phyloP scores from a whole-genome alignment of 495 filamentous ascomycete species.

The Podospora conica region DNA sequence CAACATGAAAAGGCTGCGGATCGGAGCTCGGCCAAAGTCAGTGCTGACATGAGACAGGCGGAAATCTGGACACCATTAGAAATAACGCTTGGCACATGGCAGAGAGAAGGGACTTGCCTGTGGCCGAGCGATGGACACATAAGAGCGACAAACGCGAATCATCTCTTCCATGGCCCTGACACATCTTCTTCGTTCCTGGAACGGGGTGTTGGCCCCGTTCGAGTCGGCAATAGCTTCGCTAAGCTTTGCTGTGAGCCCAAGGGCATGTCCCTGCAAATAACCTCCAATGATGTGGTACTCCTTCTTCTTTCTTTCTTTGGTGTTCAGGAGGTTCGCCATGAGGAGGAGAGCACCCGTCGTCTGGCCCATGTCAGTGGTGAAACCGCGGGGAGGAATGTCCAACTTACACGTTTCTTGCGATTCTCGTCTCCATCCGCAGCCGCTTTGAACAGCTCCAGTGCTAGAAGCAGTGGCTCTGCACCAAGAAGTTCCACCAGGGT shows the following conservation, averaged over 20 bases:
- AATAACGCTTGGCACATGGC: neutral
- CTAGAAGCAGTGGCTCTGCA: conserved; percentile 66
- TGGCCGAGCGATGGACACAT: conserved; percentile 71
- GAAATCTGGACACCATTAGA: conserved; percentile 53
- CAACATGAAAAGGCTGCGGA: conserved; percentile 77
- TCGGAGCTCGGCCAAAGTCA: conserved; percentile 64
- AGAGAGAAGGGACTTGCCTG: conserved; percentile 51
- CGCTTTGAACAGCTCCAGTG: conserved; percentile 77
- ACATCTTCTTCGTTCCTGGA: conserved; percentile 65
- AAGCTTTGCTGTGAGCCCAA: conserved; percentile 82
- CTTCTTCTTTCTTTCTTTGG: conserved; percentile 38
- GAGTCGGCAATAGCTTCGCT: conserved; percentile 74
- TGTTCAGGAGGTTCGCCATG: conserved; percentile 59
- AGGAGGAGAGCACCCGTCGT: conserved; percentile 58
- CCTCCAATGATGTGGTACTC: conserved; percentile 56
- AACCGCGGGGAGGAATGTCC: conserved; percentile 1
- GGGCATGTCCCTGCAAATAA: conserved; percentile 80
- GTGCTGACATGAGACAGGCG: conserved; percentile 78
- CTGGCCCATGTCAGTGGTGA: conserved; percentile 27
- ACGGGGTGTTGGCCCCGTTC: conserved; percentile 38
- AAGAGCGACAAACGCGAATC: conserved; percentile 63
- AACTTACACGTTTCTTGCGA: conserved; percentile 46
- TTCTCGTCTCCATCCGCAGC: conserved; percentile 61
- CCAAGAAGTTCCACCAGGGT: conserved; percentile 64
- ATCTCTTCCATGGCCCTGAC: conserved; percentile 82